Evolutionary conservation across 23 red algal species (phyloP).

Genomic region (Pyropia haitanensis): DNA sequence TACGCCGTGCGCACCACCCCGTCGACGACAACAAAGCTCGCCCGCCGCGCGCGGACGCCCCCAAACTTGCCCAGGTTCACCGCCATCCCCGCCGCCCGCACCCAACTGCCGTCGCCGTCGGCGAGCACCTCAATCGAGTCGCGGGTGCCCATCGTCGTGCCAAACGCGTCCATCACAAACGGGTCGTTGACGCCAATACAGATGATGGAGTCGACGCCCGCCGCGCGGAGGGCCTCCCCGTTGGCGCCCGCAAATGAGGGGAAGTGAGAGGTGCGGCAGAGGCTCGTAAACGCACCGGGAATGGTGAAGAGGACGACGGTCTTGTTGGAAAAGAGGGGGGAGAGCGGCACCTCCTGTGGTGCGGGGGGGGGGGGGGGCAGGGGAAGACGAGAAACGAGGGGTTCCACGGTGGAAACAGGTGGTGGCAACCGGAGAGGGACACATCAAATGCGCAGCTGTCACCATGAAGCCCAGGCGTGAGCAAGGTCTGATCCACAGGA

Average conservation of each 20-base stretch:
- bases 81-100: slow-evolving; percentile 47
- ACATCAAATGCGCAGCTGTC: too few species aligned
- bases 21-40: slow-evolving; percentile 51
- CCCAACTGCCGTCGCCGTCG: slow-evolving; percentile 75
- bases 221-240: slow-evolving; percentile 24
- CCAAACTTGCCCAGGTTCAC: slow-evolving; percentile 89
- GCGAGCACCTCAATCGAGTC: slow-evolving; percentile 60
- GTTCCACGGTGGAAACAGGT: too few species aligned
- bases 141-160: slow-evolving; percentile 18
- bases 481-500: too few species aligned
- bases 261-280: slow-evolving; percentile 65
- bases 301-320: slow-evolving; percentile 80
- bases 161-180: slow-evolving; percentile 87
- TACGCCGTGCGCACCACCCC: slow-evolving; percentile 61
- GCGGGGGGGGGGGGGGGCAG: too few species aligned
- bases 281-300: slow-evolving; percentile 81
- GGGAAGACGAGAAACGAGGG: too few species aligned
- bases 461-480: too few species aligned
- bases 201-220: slow-evolving; percentile 63
- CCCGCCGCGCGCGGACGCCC: slow-evolving; percentile 53
- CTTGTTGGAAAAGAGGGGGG: slow-evolving; percentile 45
- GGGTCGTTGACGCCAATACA: slow-evolving; percentile 83
- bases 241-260: slow-evolving; percentile 52
- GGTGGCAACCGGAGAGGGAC: too few species aligned
- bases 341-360: slow-evolving; percentile 16